Conservation (phyloP, 345 rosid genomes). For the Mangifera indica region DNA sequence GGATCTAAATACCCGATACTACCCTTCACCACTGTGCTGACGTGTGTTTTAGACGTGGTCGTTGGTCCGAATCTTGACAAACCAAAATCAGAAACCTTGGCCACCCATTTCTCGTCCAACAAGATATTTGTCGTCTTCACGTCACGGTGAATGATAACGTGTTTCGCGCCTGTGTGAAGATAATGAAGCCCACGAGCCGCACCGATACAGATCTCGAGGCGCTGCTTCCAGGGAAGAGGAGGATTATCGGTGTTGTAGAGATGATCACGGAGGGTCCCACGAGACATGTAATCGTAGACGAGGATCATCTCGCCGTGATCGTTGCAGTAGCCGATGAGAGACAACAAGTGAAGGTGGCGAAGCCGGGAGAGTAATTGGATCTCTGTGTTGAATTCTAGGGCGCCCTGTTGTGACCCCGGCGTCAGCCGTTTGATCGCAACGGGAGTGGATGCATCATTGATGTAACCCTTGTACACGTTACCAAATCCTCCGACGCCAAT, state of each 20-base stretch:
- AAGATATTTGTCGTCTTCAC: slow-evolving; percentile 55
- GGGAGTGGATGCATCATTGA: slow-evolving; percentile 25
- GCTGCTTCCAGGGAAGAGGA: slow-evolving; percentile 33
- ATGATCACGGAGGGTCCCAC: slow-evolving; percentile 38
- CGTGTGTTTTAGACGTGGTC: slow-evolving; percentile 35
- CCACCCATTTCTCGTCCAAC: slow-evolving; percentile 50
- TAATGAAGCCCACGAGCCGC: slow-evolving; percentile 34
- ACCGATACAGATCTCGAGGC: slow-evolving; percentile 39
- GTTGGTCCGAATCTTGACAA: slow-evolving; percentile 44
- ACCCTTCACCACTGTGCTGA: slow-evolving; percentile 54
- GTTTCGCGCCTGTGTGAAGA: slow-evolving; percentile 38
- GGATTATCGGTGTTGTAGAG: slow-evolving; percentile 28
- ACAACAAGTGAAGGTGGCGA: slow-evolving; percentile 35
- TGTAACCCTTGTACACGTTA: slow-evolving; percentile 39
- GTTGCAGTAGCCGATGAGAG: slow-evolving; percentile 39
- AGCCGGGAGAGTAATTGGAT: slow-evolving; percentile 44
- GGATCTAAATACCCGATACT: slow-evolving; percentile 63
- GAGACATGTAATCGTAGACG: slow-evolving; percentile 41
- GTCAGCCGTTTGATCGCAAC: slow-evolving; percentile 41
- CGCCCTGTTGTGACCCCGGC: slow-evolving; percentile 34
- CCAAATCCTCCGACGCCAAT: slow-evolving; percentile 45
- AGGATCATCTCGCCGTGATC: slow-evolving; percentile 38
- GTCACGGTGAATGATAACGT: slow-evolving; percentile 49
- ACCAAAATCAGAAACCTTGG: slow-evolving; percentile 62
- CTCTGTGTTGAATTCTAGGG: slow-evolving; percentile 40